Evolutionary conservation across 2,329 filamentous ascomycete genomes (phyloP).

Genomic region (Sarocladiaceae sp.): DNA sequence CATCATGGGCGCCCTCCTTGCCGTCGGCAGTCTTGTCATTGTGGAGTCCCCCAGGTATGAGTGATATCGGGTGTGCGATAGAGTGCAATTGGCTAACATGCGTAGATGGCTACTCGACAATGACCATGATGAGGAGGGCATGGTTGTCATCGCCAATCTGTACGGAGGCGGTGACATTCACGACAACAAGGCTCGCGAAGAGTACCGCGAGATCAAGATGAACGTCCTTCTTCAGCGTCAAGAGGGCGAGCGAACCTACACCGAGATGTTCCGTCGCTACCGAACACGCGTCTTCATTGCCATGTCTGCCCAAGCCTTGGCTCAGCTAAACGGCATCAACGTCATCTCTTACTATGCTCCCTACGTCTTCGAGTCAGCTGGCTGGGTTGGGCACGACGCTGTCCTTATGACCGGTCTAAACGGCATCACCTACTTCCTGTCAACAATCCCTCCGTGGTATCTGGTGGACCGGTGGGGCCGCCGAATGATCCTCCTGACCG

Average conservation of each 20-base stretch:
- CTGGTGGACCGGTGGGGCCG: slow-evolving; percentile 89
- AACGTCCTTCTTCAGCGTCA: slow-evolving; percentile 87
- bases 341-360: slow-evolving; percentile 99
- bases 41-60: slow-evolving; percentile 87
- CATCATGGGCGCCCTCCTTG: slow-evolving; percentile 83
- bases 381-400: slow-evolving; percentile 86
- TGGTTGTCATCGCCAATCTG: slow-evolving; percentile 95
- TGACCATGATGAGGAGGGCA: slow-evolving; percentile 96
- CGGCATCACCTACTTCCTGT: slow-evolving; percentile 79
- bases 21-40: slow-evolving; percentile 80
- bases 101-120: slow-evolving; percentile 94
- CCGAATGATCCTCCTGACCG: slow-evolving; percentile 80
- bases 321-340: slow-evolving; percentile 97
- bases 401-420: slow-evolving; percentile 98
- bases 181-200: slow-evolving; percentile 83
- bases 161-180: slow-evolving; percentile 96
- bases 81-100: slow-evolving; percentile 20
- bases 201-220: slow-evolving; percentile 99
- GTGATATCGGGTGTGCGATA: slow-evolving; percentile 10
- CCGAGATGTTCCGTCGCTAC: slow-evolving; percentile 93
- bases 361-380: slow-evolving; percentile 90
- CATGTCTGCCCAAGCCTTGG: slow-evolving; percentile 94
- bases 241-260: slow-evolving; percentile 87
- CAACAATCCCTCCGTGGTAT: slow-evolving; percentile 95
- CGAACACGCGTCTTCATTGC: slow-evolving; percentile 91